Conservation (phyloP, 2,329 filamentous ascomycete genomes). For the Botrytis fragariae region DNA sequence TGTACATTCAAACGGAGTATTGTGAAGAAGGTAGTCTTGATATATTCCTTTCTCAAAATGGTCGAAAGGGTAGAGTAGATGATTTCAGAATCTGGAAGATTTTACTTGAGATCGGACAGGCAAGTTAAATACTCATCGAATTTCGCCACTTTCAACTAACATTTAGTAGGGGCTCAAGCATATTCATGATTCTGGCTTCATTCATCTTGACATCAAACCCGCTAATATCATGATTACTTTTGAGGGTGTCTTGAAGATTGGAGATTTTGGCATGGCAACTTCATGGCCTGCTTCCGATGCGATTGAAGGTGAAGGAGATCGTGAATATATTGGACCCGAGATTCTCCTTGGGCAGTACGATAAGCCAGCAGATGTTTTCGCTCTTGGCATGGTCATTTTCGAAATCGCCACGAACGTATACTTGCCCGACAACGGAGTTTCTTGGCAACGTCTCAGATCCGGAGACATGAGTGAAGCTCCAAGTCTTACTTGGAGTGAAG, state of each 20-base stretch:
- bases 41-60: slow-evolving; percentile 77
- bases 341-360: slow-evolving; percentile 83
- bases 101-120: slow-evolving; percentile 77
- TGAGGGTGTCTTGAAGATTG: slow-evolving; percentile 80
- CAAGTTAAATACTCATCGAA: slow-evolving; percentile 47
- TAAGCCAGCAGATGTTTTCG: slow-evolving; percentile 90
- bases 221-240: slow-evolving; percentile 81
- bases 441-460: slow-evolving; percentile 85
- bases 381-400: slow-evolving; percentile 88
- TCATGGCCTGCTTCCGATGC: slow-evolving; percentile 71
- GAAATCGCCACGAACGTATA: slow-evolving; percentile 94
- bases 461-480: slow-evolving; percentile 89
- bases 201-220: slow-evolving; percentile 82
- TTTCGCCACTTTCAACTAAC: slow-evolving; percentile 24
- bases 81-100: slow-evolving; percentile 99
- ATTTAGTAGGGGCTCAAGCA: slow-evolving; percentile 73
- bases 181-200: slow-evolving; percentile 84
- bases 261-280: slow-evolving; percentile 81
- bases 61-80: slow-evolving; percentile 81
- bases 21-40: slow-evolving; percentile 93
- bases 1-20: slow-evolving; percentile 97
- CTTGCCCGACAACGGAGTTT: slow-evolving; percentile 86
- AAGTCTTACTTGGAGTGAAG: slow-evolving; percentile 77
- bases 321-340: slow-evolving; percentile 94
- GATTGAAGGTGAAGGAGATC: slow-evolving; percentile 89